Base-by-base conservation (phyloP, 1,284 basidiomycete genomes). In the Pseudozyma flocculosa region DNA sequence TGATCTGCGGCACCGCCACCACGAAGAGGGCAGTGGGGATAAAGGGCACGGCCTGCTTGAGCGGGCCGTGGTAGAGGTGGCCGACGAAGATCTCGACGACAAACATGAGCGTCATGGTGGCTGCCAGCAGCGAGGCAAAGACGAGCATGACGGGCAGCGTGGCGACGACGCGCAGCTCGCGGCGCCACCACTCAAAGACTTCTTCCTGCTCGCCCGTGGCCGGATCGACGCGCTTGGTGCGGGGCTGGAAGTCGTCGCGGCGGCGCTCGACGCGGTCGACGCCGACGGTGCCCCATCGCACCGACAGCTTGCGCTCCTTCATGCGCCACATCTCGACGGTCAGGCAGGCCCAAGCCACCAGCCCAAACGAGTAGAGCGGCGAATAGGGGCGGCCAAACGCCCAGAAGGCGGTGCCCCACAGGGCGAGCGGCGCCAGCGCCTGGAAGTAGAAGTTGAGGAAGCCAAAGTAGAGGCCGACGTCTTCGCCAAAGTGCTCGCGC, bases 21-120 rank as follows among this genome's bases (percentile, higher is more conserved):
- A 87, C 83, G 77, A 97, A 93, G 24, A 95, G 81, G 30, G 91
- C 82, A 0, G 92, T 97, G 0, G 93, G 94, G 26, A 85, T 80
- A 58, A 94, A 86, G 0, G 87, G 83, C 85, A 78, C 61, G 45
- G 88, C 83, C 57, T 86, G 80, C 71, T 88, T 85, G 9, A 89
- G 89, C 1, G 90, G 88, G 0, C 95, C 94, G 17, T 87, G 85
- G 79, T 96, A 75, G 47, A 71, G 75, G 55, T 65, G 78, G 24
- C 61, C 68, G 24, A 70, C 57, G 29, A 72, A 67, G 38, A 79
- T 75, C 61, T 80, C 79, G 43, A 73, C 60, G 19, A 71, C 59
- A 56, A 80, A 80, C 62, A 79, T 79, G n/a, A 54, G 48, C 14
- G 75, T 70, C 60, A 80, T 66, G 24, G 74, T 60, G 1, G 83